These are phyloP conservation scores for Acanthochlamys bracteata DNA, from an alignment of 106 monocot species.

Conservation along the genomic window DNA sequence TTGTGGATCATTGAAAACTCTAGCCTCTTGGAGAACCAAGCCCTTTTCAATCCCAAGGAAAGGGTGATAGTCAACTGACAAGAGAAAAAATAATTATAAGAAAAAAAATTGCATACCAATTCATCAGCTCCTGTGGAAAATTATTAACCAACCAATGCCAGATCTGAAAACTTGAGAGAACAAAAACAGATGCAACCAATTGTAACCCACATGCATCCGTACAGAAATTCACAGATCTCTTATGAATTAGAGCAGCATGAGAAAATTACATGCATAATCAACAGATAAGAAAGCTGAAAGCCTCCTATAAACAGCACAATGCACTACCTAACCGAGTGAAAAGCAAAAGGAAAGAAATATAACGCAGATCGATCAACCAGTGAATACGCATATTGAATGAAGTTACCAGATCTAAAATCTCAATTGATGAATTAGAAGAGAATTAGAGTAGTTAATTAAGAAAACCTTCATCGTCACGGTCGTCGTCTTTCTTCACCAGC, in stretches of 20 bases:
- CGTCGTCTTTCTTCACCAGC: constrained; percentile 84
- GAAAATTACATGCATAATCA: not conserved
- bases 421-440: not conserved
- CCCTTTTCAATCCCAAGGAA: constrained; percentile 97
- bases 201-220: not conserved
- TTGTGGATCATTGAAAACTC: constrained; percentile 95
- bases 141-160: not conserved
- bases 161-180: not conserved
- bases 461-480: constrained; percentile 62
- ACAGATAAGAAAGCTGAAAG: not conserved
- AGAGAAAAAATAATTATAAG: not conserved
- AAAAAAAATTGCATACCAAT: constrained; percentile 3
- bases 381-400: no score
- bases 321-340: not conserved
- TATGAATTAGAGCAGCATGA: not conserved
- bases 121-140: not conserved
- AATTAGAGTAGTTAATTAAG: constrained; percentile 3
- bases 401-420: not conserved
- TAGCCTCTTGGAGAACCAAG: constrained; percentile 89
- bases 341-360: not conserved
- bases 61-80: constrained; percentile 77
- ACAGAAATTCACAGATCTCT: not conserved
- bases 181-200: not conserved
- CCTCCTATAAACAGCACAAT: no score
- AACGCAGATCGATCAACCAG: not conserved